A percentile compares a stretch with the other conserved stretches of the same genome.
Conservation (phyloP, 1,139 yeast genomes). For the Debaryomyces fabryi region DNA sequence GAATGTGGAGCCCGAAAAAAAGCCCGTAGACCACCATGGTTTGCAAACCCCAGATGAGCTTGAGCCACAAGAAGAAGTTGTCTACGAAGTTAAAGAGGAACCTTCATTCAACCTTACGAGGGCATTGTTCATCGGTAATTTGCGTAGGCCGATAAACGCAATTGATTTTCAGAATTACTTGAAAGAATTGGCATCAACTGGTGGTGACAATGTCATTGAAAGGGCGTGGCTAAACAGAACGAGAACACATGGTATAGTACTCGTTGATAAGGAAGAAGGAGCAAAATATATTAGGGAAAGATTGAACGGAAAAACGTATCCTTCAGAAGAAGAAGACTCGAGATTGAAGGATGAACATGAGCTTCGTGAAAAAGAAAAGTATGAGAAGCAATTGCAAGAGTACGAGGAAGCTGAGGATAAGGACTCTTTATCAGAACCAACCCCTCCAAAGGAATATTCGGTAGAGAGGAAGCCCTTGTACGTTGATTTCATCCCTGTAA, state of each 20-base stretch:
- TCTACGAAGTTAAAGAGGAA: constrained; percentile 32
- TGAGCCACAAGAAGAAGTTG: constrained; percentile 33
- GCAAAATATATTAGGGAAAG: constrained; percentile 37
- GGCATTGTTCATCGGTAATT: constrained; percentile 47
- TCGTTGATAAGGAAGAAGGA: constrained; percentile 41
- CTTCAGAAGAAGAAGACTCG: constrained; percentile 29
- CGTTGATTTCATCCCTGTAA: constrained; percentile 49
- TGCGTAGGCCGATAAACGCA: constrained; percentile 42
- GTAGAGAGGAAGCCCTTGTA: constrained; percentile 33
- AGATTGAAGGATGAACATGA: constrained; percentile 26
- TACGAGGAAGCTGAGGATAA: constrained; percentile 20
- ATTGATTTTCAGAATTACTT: constrained; percentile 38
- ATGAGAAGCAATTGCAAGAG: constrained; percentile 22
- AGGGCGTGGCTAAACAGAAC: constrained; percentile 49
- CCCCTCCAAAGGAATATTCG: constrained; percentile 22
- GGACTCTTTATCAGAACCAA: constrained; percentile 17
- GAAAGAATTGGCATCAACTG: constrained; percentile 27
- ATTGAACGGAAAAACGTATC: constrained; percentile 37
- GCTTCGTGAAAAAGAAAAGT: constrained; percentile 24
- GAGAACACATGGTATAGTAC: constrained; percentile 46
- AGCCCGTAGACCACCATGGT: constrained; percentile 29
- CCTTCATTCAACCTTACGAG: constrained; percentile 42
- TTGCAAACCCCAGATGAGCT: constrained; percentile 22
- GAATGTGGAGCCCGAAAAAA: constrained; percentile 13
- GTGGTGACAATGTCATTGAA: constrained; percentile 33